These are phyloP conservation scores for Detonula confervacea DNA, from an alignment of 352 stramenopile genomes.

Conservation along the genomic window DNA sequence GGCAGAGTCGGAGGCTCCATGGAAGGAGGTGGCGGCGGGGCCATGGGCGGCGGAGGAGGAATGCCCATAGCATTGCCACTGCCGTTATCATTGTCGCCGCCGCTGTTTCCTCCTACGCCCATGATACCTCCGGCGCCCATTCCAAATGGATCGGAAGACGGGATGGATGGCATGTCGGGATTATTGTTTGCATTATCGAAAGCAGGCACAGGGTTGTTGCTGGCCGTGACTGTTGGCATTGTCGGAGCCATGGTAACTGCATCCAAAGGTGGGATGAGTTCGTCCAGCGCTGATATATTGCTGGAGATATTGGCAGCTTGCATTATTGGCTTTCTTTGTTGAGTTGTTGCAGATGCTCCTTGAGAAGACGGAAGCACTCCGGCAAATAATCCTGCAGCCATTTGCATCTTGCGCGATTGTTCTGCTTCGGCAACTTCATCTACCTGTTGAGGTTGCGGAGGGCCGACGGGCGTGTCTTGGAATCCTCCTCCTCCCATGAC, in stretches of 20 bases:
- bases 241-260: constrained; percentile 11
- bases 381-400: constrained; percentile 50
- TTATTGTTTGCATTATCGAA: neutral
- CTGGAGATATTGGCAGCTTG: constrained; percentile 4
- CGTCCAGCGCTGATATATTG: constrained; percentile 9
- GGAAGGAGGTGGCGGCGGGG: constrained; percentile 32
- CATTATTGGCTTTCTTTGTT: constrained; percentile 30
- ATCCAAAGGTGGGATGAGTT: constrained; percentile 17
- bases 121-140: constrained; percentile 40
- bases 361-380: constrained; percentile 33
- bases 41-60: constrained; percentile 29
- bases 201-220: neutral
- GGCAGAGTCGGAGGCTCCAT: too few relatives aligned
- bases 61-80: too few relatives aligned
- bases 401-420: constrained; percentile 44
- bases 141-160: constrained; percentile 24
- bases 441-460: neutral
- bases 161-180: neutral
- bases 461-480: neutral
- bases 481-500: neutral
- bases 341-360: too few relatives aligned
- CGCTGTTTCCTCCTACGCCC: constrained; percentile 20
- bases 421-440: constrained; percentile 44
- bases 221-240: neutral
- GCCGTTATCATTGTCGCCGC: too few relatives aligned